phyloP scores from a whole-genome alignment of 139 green algal genomes.

The Closterium sp. region DNA sequence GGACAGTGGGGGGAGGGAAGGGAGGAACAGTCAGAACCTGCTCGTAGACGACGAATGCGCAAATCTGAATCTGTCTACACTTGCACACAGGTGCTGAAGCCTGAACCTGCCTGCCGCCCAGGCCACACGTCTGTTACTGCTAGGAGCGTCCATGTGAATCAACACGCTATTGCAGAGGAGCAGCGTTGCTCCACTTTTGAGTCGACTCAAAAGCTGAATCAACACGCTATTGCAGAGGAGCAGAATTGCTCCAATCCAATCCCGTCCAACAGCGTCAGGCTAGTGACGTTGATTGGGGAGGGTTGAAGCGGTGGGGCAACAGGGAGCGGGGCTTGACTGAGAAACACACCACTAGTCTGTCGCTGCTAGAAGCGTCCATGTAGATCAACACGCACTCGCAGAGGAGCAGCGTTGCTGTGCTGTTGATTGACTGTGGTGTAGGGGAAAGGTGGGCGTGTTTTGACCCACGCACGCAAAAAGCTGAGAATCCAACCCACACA shows the following conservation, averaged over 20 bases:
- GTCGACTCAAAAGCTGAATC: slow-evolving; percentile 8
- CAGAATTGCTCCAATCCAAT: not conserved
- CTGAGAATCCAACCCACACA: too few relatives aligned
- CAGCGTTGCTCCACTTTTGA: not conserved
- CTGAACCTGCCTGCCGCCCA: too few relatives aligned
- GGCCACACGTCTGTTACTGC: not conserved
- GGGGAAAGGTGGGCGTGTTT: too few relatives aligned
- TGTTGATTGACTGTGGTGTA: too few relatives aligned
- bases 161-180: slow-evolving; percentile 46
- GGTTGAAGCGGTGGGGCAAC: too few relatives aligned
- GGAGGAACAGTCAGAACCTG: too few relatives aligned
- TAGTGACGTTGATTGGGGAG: not conserved
- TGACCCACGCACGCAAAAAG: too few relatives aligned
- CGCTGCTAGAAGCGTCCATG: not conserved
- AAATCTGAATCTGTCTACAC: too few relatives aligned
- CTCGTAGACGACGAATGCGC: too few relatives aligned
- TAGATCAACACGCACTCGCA: slow-evolving; percentile 49
- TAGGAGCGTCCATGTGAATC: slow-evolving; percentile 34
- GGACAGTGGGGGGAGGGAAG: too few relatives aligned
- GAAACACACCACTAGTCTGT: not conserved
- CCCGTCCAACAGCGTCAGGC: not conserved
- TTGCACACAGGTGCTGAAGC: too few relatives aligned
- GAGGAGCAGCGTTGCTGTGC: slow-evolving; percentile 34
- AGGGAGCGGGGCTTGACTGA: too few relatives aligned
- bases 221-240: slow-evolving; percentile 46